phyloP scores from a whole-genome alignment of 805 yeast genomes.

The Candida dendrica region DNA sequence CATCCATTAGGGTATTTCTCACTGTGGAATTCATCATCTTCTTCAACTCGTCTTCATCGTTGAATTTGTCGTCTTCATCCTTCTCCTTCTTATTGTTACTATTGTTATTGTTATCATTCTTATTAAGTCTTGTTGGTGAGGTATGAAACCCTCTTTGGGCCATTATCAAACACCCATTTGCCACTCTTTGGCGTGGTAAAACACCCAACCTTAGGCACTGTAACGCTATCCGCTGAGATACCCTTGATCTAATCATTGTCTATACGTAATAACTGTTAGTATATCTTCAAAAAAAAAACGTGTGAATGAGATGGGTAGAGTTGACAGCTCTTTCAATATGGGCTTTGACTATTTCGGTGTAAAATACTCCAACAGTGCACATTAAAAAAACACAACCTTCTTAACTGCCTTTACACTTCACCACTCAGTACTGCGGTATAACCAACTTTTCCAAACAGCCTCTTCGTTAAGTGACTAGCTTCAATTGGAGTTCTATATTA shows the following conservation, averaged over 20 bases:
- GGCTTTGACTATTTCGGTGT: no score
- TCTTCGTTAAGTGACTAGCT: no score
- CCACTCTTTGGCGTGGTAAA: background rate
- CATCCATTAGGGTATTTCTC: background rate
- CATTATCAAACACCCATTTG: background rate
- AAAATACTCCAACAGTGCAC: no score
- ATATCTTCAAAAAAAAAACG: no score
- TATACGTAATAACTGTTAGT: background rate
- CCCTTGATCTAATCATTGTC: constrained; percentile 1
- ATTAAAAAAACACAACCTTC: no score
- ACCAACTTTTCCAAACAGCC: no score
- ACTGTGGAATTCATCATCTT: background rate
- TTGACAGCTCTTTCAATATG: no score
- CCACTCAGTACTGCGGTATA: no score
- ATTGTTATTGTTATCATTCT: background rate
- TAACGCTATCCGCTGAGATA: background rate
- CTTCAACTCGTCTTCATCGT: background rate
- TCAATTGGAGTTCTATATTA: no score
- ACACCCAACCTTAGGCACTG: background rate
- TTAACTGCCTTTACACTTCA: no score
- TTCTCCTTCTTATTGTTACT: background rate
- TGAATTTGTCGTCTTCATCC: background rate
- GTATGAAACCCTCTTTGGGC: background rate
- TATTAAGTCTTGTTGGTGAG: background rate
- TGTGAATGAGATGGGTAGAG: no score